Evolutionary conservation across 1,139 yeast genomes (phyloP), one percentile per base, ranked within the genome.

Genomic region (Eremothecium cymbalariae): DNA sequence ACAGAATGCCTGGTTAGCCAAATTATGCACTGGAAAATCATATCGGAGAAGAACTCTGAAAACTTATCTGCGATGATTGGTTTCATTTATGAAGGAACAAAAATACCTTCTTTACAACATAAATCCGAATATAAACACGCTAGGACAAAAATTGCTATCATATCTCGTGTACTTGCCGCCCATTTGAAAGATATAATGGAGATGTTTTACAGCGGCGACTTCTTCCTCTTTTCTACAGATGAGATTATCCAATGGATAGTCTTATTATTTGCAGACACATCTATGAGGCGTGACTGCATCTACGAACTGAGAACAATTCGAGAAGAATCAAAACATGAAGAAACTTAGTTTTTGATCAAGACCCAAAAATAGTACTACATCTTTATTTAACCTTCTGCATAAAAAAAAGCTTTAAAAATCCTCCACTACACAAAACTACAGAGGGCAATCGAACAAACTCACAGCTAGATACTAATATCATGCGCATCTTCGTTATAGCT

Each of bases 181-280:
- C 81, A 77, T 47, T 61, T 86, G 53, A 75, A 68, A 22, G 80
- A 76, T 28, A 85, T 86, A 32, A 69, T 79, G 68, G 80, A 73
- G 19, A 55, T 74, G 50, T 81, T 79, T 48, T 79, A 78, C 49
- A 75, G 74, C 41, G 93, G 88, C 11, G 80, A 77, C 36, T 73
- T 84, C 41, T 82, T 68, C 42, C 86, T 85, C 47, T 70, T 83
- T 40, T 63, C 72, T 6, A 74, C 93, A 0, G 62, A 66, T 2
- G 96, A 86, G 56, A 60, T 88, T 37, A 65, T 76, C 3, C 54
- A 62, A 7, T 62, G 86, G 50, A 64, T 88, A n/a, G 51, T 59
- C 28, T 63, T 77, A 27, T 60, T 84, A 33, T 86, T 86, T 57
- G 74, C 82, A 4, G 82, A 82, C 34, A 79, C 93, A 40, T 78